Conservation (phyloP, 768 basidiomycete species). For the Phlegmacium glaucopus region DNA sequence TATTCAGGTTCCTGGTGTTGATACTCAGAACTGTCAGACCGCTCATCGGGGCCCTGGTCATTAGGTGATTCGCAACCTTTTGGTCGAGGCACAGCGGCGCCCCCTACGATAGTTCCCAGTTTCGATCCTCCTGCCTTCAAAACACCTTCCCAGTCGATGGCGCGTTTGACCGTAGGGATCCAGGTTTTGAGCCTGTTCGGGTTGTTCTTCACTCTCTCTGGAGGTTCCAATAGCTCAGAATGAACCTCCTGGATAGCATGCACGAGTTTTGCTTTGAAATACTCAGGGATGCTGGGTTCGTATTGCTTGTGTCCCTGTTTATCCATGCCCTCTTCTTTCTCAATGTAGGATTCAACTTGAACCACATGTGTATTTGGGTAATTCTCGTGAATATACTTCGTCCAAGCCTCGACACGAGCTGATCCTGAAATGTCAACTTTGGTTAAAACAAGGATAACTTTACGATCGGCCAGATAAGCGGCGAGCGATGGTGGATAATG, state of each 20-base stretch:
- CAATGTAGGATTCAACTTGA: conserved; percentile 73
- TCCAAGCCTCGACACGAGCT: conserved; percentile 62
- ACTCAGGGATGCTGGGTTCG: conserved; percentile 66
- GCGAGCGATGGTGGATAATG: conserved; percentile 83
- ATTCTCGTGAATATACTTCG: conserved; percentile 46
- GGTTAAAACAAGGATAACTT: conserved; percentile 75
- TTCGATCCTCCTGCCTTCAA: conserved; percentile 39
- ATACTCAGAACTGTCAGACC: conserved; percentile 15
- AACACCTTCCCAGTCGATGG: conserved; percentile 75
- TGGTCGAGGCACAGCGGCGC: conserved; percentile 31
- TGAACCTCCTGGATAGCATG: conserved; percentile 65
- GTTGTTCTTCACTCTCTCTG: conserved; percentile 48
- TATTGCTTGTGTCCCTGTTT: conserved; percentile 47
- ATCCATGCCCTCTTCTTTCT: conserved; percentile 36
- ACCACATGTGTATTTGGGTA: conserved; percentile 62
- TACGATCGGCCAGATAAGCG: conserved; percentile 51
- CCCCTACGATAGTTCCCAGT: conserved; percentile 44
- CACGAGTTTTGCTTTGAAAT: conserved; percentile 63
- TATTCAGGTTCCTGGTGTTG: conserved; percentile 45
- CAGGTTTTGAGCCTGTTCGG: conserved; percentile 53
- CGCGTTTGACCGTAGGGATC: conserved; percentile 59
- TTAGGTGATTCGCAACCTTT: conserved; percentile 25
- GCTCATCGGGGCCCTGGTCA: conserved; percentile 10
- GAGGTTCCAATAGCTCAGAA: conserved; percentile 62
- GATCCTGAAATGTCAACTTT: conserved; percentile 86